phyloP scores from a whole-genome alignment of 345 rosid genomes.

The Anastatica hierochuntica region DNA sequence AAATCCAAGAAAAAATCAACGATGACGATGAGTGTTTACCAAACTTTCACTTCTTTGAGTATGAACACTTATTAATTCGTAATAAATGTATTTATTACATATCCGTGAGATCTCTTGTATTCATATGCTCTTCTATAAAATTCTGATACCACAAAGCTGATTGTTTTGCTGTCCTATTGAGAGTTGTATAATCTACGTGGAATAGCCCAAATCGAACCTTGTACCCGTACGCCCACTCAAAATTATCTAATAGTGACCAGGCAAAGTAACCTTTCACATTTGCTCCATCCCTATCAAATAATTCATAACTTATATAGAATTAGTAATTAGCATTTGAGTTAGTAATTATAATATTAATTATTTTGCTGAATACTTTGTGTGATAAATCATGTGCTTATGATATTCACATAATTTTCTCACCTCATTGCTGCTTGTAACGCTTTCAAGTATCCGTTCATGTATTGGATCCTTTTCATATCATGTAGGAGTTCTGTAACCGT shows the following conservation, averaged over 20 bases:
- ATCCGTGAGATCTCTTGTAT: no score
- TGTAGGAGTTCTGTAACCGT: slow-evolving; percentile 18
- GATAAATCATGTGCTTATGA: no score
- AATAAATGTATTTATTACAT: no score
- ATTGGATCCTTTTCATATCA: slow-evolving; percentile 47
- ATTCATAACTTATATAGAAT: neutral
- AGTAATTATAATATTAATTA: no score
- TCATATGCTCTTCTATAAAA: no score
- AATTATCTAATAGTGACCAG: slow-evolving; percentile 74
- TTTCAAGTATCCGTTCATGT: slow-evolving; percentile 40
- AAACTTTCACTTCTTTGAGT: no score
- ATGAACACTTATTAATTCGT: no score
- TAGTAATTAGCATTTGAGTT: neutral
- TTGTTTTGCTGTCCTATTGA: slow-evolving; percentile 44
- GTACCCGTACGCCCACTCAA: slow-evolving; percentile 61
- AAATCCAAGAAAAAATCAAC: no score
- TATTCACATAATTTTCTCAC: slow-evolving; percentile 17
- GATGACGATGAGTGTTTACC: no score
- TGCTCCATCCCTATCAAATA: slow-evolving; percentile 44
- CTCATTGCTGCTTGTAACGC: slow-evolving; percentile 41
- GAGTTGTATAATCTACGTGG: slow-evolving; percentile 45
- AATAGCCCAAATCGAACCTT: slow-evolving; percentile 49
- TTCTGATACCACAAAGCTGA: slow-evolving; percentile 56
- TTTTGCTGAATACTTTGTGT: no score
- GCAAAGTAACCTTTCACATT: slow-evolving; percentile 64